Evolutionary conservation across 805 yeast species (phyloP), one percentile per base, ranked within the genome.

Genomic region (Debaryomyces prosopidis): DNA sequence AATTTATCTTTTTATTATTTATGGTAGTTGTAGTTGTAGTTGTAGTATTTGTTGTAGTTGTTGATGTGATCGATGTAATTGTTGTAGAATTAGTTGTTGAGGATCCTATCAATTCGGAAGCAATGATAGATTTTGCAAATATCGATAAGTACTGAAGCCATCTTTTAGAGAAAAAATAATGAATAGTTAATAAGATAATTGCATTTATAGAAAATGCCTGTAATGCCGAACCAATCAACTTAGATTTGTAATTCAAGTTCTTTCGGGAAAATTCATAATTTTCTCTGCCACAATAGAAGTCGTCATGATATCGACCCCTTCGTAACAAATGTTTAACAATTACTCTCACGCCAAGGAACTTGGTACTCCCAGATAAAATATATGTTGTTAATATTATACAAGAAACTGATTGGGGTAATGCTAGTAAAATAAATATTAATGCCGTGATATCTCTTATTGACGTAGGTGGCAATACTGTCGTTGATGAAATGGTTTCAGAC

Each of bases 371-470:
- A 30, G 33, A 41, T 14, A 44, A 32, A 18, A 59, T 55, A 43
- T 59, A 60, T 9, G 54, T 45, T 11, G 46, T 36, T 40, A 59
- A 52, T 15, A 62, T 50, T 12, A 56, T 27, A 40, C 65, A 52
- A 17, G 66, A 60, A 20, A 58, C 31, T 40, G 55, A 35, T 41
- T 55, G 61, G 9, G 74, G 72, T 16, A 67, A 46, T 17, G 56
- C 48, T 36, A 60, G 54, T 10, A 67, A 43, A n/a, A 67, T 46
- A 48, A 66, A 60, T 6, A 63, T 57, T 33, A 68, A 50, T 23
- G 73, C 63, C 33, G 68, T 51, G 12, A 68, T 58, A 44, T 69
- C 74, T 40, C 67, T 51, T 43, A 61, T 39, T 6, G 68, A 56
- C 4, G 61, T 52, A 4, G 65, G 52, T 3, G 65, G 64, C 31